Evolutionary conservation across 2,329 filamentous ascomycete species (phyloP).

Genomic region (Fusarium multiceps): DNA sequence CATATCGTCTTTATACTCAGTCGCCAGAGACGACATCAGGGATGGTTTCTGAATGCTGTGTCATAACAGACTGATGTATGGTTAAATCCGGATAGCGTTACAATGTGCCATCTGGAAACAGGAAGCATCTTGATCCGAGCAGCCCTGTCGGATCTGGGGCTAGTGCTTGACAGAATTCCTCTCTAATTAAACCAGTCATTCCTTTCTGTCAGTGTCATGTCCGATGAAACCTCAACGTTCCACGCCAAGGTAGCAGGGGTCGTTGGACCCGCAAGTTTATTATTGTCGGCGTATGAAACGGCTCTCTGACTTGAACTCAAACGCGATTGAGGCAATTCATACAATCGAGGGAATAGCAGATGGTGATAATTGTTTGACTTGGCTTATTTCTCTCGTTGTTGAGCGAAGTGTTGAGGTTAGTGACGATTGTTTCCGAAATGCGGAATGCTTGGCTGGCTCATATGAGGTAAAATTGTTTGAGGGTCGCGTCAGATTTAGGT

Average conservation of each 20-base stretch:
- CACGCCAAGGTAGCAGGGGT: background rate
- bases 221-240: background rate
- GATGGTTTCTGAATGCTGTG: background rate
- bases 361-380: background rate
- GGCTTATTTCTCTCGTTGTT: background rate
- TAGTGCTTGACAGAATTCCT: background rate
- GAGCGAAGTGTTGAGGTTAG: background rate
- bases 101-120: conserved; percentile 6
- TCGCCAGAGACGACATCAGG: background rate
- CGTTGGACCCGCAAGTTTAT: background rate
- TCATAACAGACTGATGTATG: background rate
- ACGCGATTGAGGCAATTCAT: background rate
- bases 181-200: too few species aligned
- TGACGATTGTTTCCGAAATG: background rate
- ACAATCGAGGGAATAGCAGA: background rate
- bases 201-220: background rate
- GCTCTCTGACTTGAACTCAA: background rate
- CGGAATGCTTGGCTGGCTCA: background rate
- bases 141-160: background rate
- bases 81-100: background rate
- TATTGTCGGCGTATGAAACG: background rate
- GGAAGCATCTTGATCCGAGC: conserved; percentile 5
- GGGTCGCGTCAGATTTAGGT: background rate
- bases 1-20: background rate
- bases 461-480: background rate